Conservation (phyloP, 2,329 filamentous ascomycete species). For the Trichoderma guizhouense region DNA sequence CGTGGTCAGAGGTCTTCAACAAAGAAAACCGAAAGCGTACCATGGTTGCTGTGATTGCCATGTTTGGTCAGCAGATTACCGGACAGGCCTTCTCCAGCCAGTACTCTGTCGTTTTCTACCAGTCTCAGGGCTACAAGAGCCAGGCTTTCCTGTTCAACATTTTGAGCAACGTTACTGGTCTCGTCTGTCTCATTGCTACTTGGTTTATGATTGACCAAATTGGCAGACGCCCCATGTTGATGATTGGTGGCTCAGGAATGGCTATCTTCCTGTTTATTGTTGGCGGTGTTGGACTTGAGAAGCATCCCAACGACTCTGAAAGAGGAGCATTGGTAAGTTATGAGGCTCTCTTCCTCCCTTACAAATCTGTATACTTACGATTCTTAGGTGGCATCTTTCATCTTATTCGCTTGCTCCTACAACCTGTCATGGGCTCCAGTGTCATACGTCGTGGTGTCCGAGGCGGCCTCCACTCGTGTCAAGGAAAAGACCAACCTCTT, state of each 20-base stretch:
- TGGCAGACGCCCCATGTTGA: constrained; percentile 27
- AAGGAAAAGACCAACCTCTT: constrained; percentile 33
- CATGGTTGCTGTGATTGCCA: constrained; percentile 27
- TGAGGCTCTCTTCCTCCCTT: not conserved
- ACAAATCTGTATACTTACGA: not conserved
- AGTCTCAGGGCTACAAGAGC: constrained; percentile 26
- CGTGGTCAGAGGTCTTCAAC: constrained; percentile 26
- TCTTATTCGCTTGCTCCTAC: constrained; percentile 27
- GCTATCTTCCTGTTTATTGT: constrained; percentile 26
- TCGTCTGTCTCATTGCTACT: constrained; percentile 22
- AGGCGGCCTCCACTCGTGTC: constrained; percentile 26
- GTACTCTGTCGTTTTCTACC: constrained; percentile 32
- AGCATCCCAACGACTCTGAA: constrained; percentile 11
- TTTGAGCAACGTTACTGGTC: constrained; percentile 19
- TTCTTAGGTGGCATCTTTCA: constrained; percentile 27
- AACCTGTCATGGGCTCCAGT: constrained; percentile 29
- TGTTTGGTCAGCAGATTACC: constrained; percentile 34
- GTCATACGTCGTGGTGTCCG: constrained; percentile 29
- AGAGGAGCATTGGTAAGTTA: constrained; percentile 9
- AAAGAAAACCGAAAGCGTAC: constrained; percentile 25
- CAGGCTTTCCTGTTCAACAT: constrained; percentile 28
- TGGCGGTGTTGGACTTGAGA: constrained; percentile 22
- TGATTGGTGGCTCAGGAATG: constrained; percentile 27
- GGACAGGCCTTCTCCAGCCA: constrained; percentile 31
- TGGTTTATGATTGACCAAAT: constrained; percentile 28